A percentile compares a stretch with the other conserved stretches of the same genome.
These are phyloP conservation scores for Brassica balearica DNA, from an alignment of 441 rosid genomes.

Conservation along the genomic window DNA sequence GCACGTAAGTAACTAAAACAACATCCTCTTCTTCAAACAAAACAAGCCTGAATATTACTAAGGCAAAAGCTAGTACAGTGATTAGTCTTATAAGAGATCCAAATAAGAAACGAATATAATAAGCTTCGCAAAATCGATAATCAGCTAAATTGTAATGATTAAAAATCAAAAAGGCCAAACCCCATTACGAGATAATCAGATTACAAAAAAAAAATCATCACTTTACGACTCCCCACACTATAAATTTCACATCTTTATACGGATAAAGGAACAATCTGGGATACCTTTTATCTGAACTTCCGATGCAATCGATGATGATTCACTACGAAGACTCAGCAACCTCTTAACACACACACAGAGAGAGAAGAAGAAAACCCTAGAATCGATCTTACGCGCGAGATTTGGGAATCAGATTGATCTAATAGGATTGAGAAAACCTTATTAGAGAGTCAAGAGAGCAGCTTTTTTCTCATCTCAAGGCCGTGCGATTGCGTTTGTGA, in stretches of 20 bases:
- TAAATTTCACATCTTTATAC: not conserved
- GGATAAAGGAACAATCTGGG: not conserved
- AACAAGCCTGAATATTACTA: too few relatives aligned
- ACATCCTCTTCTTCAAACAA: slow-evolving; percentile 3
- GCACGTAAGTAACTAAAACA: slow-evolving; percentile 15
- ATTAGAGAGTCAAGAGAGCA: not conserved
- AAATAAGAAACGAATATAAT: too few relatives aligned
- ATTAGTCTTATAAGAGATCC: too few relatives aligned
- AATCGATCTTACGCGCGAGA: not conserved
- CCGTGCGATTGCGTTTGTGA: not conserved
- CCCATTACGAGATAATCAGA: not conserved
- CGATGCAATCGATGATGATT: not conserved
- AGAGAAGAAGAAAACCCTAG: not conserved
- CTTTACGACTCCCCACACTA: not conserved
- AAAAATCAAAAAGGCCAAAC: not conserved
- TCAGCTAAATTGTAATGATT: not conserved
- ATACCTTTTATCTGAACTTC: not conserved
- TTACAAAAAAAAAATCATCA: not conserved
- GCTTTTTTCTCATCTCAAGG: not conserved
- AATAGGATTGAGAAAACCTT: not conserved
- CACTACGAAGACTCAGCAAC: not conserved
- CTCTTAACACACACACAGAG: not conserved
- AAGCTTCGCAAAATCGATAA: not conserved
- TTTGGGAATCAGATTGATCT: slow-evolving; percentile 1
- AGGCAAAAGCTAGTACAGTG: too few relatives aligned